Evolutionary conservation across 306 rosid genomes (phyloP), one percentile per base, ranked within the genome.

Genomic region (Inga leiocalycina): DNA sequence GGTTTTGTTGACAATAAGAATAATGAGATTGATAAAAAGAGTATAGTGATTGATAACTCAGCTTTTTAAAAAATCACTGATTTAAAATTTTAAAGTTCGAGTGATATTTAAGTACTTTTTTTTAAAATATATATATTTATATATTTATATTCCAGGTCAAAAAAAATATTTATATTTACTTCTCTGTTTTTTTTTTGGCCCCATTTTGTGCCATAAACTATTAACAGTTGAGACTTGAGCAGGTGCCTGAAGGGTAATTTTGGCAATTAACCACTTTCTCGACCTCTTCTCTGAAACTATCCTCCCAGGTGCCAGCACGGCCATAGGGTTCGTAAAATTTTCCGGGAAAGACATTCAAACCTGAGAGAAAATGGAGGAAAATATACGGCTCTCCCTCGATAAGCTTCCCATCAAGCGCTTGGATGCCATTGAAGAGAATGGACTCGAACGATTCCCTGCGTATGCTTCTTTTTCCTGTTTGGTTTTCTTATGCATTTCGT

Each of bases 331-430:
- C 39, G 56, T 61, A 64, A 19, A 80, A 77, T 61, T 87, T 83
- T 78, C 85, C 52, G 30, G 77, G 76, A 62, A 85, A 43, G 22
- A 5, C 34, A 43, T 41, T 22, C 51, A 74, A 45, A 7, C 14
- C 48, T 13, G 41, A 14, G 22, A 57, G 44, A 67, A 85, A 39
- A 94, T 96, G 99, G 94, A 90, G 10, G 88, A 85, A 9, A 87
- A 82, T 52, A 67, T 90, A 71, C 83, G 86, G 43, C 80, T 93
- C 62, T 96, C 97, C 35, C 89, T 96, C 14, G 99, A 96, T 88
- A 96, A 91, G 91, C 97, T 96, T 37, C 98, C 97, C 0, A 79
- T 93, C 84, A 96, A 93, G 89, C 94, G 99, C 72, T 84, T 96
- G 84, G 99, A 93, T 13, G 80, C 92, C 72, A 93, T 92, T 59